Conservation (phyloP, 305 asterid genomes). For the Fraxinus floribunda region DNA sequence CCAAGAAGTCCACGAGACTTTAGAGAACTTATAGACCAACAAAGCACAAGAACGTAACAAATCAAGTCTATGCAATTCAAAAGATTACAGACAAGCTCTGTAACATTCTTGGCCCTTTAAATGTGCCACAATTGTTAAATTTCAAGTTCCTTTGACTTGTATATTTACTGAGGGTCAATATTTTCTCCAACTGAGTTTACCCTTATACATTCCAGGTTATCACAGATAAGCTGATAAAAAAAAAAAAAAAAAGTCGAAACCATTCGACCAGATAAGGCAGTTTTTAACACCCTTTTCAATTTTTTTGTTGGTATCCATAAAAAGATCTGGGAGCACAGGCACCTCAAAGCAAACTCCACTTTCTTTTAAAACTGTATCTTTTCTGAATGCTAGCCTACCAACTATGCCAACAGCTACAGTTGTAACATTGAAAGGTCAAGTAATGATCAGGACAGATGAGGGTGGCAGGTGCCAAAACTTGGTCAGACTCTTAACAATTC, state of each 20-base stretch:
- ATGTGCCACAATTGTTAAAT: background rate
- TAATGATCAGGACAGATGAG: background rate
- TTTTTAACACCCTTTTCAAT: background rate
- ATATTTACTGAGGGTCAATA: background rate
- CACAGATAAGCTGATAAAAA: background rate
- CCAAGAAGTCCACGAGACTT: conserved; percentile 12
- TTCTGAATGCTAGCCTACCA: background rate
- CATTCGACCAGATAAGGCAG: background rate
- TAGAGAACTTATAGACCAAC: background rate
- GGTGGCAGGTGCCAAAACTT: background rate
- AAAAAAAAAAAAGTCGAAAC: background rate
- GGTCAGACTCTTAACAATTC: background rate
- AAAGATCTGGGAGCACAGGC: background rate
- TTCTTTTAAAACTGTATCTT: background rate
- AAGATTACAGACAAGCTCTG: background rate
- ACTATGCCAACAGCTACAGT: background rate
- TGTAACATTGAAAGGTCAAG: background rate
- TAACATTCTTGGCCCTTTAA: background rate
- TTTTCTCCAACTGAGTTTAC: background rate
- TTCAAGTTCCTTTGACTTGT: background rate
- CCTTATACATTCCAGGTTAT: background rate
- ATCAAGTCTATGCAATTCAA: background rate
- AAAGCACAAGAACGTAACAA: background rate
- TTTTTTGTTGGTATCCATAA: background rate
- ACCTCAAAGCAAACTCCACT: background rate